phyloP scores from a whole-genome alignment of 352 stramenopile genomes.

The Phytophthora quininea region DNA sequence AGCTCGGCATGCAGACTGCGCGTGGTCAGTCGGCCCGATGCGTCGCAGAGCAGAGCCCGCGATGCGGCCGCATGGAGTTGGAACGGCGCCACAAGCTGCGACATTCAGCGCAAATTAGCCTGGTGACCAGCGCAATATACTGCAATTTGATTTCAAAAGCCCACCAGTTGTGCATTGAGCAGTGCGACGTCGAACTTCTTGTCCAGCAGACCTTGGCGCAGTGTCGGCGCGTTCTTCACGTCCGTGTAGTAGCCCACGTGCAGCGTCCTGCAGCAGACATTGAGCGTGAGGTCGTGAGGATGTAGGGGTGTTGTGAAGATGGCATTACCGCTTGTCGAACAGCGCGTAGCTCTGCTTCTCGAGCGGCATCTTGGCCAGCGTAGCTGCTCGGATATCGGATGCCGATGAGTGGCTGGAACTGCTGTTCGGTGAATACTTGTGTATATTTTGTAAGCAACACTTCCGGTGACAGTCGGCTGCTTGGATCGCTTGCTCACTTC shows the following conservation, averaged over 20 bases:
- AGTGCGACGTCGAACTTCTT: conserved; percentile 76
- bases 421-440: too few species aligned
- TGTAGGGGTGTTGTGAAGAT: neutral
- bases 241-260: conserved; percentile 76
- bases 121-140: too few species aligned
- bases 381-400: conserved; percentile 3
- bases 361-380: conserved; percentile 33
- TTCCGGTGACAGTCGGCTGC: neutral
- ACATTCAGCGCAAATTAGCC: neutral
- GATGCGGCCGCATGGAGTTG: conserved; percentile 77
- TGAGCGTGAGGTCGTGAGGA: neutral
- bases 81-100: conserved; percentile 75
- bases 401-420: neutral
- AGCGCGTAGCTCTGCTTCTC: conserved; percentile 72
- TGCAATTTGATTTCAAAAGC: conserved; percentile 2
- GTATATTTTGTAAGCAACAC: too few species aligned
- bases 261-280: conserved; percentile 52
- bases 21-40: conserved; percentile 61
- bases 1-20: conserved; percentile 83
- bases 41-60: conserved; percentile 72
- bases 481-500: conserved; percentile 7
- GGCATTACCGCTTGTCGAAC: conserved; percentile 58
- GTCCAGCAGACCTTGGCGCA: conserved; percentile 64
- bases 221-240: conserved; percentile 67
- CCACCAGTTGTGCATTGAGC: conserved; percentile 76